These are phyloP conservation scores for Metarhizium humberi DNA, from an alignment of 2,329 filamentous ascomycete species.

Conservation along the genomic window DNA sequence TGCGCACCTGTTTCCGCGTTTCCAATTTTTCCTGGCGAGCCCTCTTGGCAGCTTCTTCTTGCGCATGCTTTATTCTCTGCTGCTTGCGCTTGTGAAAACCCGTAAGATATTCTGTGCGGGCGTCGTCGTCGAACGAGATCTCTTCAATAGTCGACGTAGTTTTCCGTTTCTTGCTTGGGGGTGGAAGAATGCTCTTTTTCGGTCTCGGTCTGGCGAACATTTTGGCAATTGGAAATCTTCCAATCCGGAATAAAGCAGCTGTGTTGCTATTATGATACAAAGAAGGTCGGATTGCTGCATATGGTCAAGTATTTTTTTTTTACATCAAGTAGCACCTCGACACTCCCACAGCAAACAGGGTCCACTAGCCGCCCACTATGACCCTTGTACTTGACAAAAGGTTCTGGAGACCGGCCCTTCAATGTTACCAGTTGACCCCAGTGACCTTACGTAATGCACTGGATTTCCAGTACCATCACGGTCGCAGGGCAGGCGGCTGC, in stretches of 20 bases:
- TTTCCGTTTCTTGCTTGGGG: constrained; percentile 60
- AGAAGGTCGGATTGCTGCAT: too few relatives aligned
- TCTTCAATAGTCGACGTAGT: constrained; percentile 56
- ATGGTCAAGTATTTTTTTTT: too few relatives aligned
- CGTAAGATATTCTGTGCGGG: constrained; percentile 79
- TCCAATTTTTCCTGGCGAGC: constrained; percentile 69
- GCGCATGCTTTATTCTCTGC: constrained; percentile 73
- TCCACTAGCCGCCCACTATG: not conserved
- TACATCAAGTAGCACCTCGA: not conserved
- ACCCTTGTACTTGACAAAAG: too few relatives aligned
- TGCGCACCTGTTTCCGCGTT: constrained; percentile 63
- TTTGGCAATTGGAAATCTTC: not conserved
- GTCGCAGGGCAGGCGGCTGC: constrained; percentile 8
- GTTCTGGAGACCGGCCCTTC: too few relatives aligned
- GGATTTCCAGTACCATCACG: constrained; percentile 13
- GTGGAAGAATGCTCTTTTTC: constrained; percentile 48
- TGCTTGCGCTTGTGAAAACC: constrained; percentile 96
- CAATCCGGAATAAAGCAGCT: not conserved
- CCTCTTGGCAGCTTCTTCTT: constrained; percentile 69
- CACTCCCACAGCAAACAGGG: not conserved
- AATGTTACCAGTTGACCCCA: too few relatives aligned
- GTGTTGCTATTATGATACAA: too few relatives aligned
- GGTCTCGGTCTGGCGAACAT: constrained; percentile 50
- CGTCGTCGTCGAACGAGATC: constrained; percentile 73
- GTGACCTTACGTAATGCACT: constrained; percentile 18